Percentiles rank a stretch among this genome's conserved stretches.
These are phyloP conservation scores for Podospora comata DNA, from an alignment of 495 filamentous ascomycete genomes.

Conservation along the genomic window DNA sequence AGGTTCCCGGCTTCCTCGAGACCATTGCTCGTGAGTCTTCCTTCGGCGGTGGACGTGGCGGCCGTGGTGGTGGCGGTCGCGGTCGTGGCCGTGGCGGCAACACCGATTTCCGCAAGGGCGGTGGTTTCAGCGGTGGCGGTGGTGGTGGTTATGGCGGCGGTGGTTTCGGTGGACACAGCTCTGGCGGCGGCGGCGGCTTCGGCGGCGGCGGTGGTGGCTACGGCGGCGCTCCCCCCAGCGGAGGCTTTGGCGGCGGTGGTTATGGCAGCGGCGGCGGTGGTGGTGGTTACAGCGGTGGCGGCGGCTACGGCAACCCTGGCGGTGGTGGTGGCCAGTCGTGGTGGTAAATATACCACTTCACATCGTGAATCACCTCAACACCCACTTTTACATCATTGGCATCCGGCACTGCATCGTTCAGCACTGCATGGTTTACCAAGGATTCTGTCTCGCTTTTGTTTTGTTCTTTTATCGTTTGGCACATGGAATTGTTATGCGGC, in stretches of 20 bases:
- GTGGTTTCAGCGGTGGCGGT: conserved; percentile 54
- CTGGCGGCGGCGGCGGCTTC: conserved; percentile 53
- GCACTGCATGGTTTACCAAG: not conserved
- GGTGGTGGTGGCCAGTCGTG: conserved; percentile 80
- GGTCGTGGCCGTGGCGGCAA: conserved; percentile 65
- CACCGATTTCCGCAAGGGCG: conserved; percentile 85
- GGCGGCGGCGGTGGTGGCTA: conserved; percentile 70
- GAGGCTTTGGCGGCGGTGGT: conserved; percentile 55
- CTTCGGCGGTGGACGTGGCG: conserved; percentile 69
- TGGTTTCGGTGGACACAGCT: conserved; percentile 40
- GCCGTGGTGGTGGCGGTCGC: conserved; percentile 65
- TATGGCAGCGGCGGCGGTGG: conserved; percentile 45
- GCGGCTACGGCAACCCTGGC: conserved; percentile 68
- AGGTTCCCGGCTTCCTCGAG: conserved; percentile 89
- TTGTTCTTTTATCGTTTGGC: conserved; percentile 7
- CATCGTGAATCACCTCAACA: conserved; percentile 18
- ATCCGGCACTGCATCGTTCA: not conserved
- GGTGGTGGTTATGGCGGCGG: conserved; percentile 54
- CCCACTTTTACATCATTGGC: conserved; percentile 19
- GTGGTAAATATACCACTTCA: conserved; percentile 64
- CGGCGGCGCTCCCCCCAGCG: conserved; percentile 40
- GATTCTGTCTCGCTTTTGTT: conserved; percentile 14
- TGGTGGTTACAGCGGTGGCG: conserved; percentile 32
- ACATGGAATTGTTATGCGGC: conserved; percentile 28
- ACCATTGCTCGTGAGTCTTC: conserved; percentile 92